Evolutionary conservation across 192 early-diverging fungal genomes (phyloP).

Genomic region (Podila epigama): DNA sequence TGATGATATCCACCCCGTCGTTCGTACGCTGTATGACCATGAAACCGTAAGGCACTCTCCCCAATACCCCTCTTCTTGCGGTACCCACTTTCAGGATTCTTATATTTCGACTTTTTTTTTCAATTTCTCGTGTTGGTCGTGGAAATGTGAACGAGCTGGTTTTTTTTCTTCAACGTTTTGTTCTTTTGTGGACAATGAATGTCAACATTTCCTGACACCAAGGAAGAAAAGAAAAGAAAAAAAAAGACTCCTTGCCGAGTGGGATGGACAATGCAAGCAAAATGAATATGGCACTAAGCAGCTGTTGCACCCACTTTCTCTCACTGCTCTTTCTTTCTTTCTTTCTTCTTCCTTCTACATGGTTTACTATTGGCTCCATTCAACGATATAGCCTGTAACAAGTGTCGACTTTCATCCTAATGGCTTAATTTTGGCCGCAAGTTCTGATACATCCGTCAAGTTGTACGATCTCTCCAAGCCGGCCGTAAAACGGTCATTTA

Average conservation of each 20-base stretch:
- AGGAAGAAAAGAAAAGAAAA: no score
- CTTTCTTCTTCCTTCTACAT: not conserved
- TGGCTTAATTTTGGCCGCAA: slow-evolving; percentile 87
- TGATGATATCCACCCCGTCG: slow-evolving; percentile 85
- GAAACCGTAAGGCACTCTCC: slow-evolving; percentile 59
- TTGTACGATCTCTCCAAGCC: slow-evolving; percentile 89
- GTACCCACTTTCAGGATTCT: no score
- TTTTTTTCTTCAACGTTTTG: no score
- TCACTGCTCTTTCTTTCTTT: not conserved
- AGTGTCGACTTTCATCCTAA: slow-evolving; percentile 93
- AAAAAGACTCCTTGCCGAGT: no score
- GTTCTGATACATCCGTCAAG: slow-evolving; percentile 87
- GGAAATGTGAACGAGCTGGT: no score
- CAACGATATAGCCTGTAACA: slow-evolving; percentile 77
- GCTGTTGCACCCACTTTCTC: no score
- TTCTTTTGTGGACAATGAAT: no score
- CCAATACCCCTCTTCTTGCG: no score
- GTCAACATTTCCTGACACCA: no score
- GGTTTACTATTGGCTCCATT: not conserved
- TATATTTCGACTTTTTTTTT: no score
- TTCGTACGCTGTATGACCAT: slow-evolving; percentile 92
- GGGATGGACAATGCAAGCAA: not conserved
- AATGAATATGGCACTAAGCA: no score
- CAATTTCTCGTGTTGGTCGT: no score
- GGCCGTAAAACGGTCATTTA: slow-evolving; percentile 82